phyloP scores from a whole-genome alignment of 345 rosid species.

The Rhodomyrtus tomentosa region DNA sequence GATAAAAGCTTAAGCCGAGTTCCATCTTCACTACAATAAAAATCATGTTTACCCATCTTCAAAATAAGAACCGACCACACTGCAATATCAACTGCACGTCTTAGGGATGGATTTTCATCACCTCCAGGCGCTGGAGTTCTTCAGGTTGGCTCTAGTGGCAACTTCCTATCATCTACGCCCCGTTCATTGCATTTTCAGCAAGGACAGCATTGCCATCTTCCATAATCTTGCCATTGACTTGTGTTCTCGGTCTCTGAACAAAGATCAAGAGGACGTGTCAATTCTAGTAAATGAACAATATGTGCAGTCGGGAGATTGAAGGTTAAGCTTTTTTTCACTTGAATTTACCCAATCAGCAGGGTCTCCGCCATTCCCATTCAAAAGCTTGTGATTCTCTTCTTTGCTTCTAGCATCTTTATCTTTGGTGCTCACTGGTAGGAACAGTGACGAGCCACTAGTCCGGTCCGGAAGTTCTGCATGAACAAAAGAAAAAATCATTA shows the following conservation, averaged over 20 bases:
- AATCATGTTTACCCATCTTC: neutral
- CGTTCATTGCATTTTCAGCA: slow-evolving; percentile 57
- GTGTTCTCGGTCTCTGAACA: slow-evolving; percentile 66
- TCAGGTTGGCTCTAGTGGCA: neutral
- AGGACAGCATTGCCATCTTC: slow-evolving; percentile 57
- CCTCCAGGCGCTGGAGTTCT: neutral
- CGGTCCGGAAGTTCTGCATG: slow-evolving; percentile 79
- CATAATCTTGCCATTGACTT: slow-evolving; percentile 64
- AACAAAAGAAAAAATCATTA: neutral
- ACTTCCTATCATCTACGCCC: slow-evolving; percentile 37
- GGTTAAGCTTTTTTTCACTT: neutral
- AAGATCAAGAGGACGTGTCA: neutral
- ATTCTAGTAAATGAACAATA: neutral
- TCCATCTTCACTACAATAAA: neutral
- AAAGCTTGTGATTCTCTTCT: slow-evolving; percentile 92
- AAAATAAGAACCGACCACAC: neutral
- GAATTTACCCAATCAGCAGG: slow-evolving; percentile 79
- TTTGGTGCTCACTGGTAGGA: slow-evolving; percentile 54
- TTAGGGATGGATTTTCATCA: neutral
- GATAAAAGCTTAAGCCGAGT: neutral
- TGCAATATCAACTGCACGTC: neutral
- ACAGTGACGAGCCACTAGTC: slow-evolving; percentile 29
- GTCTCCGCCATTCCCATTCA: slow-evolving; percentile 77
- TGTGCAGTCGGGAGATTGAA: neutral
- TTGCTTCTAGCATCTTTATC: slow-evolving; percentile 58